Conservation (phyloP, 2,329 filamentous ascomycete species). For the Delphinella strobiligena region DNA sequence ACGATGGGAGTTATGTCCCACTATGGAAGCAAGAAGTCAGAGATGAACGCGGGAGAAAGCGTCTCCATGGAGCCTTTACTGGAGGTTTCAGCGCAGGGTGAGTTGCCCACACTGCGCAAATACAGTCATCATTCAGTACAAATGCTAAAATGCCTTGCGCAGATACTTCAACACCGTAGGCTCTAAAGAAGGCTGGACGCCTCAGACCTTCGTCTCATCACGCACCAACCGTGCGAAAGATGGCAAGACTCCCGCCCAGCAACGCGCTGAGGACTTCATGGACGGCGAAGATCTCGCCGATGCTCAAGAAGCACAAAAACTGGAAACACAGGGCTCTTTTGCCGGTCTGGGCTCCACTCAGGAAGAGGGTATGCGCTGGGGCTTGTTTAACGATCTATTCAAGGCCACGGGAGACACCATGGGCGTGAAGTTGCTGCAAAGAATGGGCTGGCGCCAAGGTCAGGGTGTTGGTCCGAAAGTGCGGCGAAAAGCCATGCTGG, state of each 20-base stretch:
- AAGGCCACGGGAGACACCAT: conserved; percentile 66
- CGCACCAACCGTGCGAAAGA: conserved; percentile 63
- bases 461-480: conserved; percentile 88
- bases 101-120: conserved; percentile 24
- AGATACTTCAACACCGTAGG: conserved; percentile 95
- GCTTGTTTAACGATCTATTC: conserved; percentile 60
- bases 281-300: conserved; percentile 91
- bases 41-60: conserved; percentile 80
- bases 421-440: conserved; percentile 71
- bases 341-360: conserved; percentile 60
- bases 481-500: conserved; percentile 57
- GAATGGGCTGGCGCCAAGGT: conserved; percentile 92
- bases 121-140: conserved; percentile 3
- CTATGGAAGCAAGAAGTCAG: conserved; percentile 98
- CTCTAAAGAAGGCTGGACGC: conserved; percentile 96
- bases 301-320: conserved; percentile 61
- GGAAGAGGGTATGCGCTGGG: conserved; percentile 39
- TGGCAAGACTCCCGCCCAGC: conserved; percentile 26
- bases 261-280: conserved; percentile 86
- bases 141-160: too few relatives aligned
- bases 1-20: conserved; percentile 85
- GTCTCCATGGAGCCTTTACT: conserved; percentile 90
- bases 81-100: conserved; percentile 95
- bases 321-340: conserved; percentile 64
- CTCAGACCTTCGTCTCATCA: conserved; percentile 83